A percentile compares a stretch with the other conserved stretches of the same genome.
phyloP scores from a whole-genome alignment of 192 early-diverging fungal species.

The Coemansia sp. region DNA sequence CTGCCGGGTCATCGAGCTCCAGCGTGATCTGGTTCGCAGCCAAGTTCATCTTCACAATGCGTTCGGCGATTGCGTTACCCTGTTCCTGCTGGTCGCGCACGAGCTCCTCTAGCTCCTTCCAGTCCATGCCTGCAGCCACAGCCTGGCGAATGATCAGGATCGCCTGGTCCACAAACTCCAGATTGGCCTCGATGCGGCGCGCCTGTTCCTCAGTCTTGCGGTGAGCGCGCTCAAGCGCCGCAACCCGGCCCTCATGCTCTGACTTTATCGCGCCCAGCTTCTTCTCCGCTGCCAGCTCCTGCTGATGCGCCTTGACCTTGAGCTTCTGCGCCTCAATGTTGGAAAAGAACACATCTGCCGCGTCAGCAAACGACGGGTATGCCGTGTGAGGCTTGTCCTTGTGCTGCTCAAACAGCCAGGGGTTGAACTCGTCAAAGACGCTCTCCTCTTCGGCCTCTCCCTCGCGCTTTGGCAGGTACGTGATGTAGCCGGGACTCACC shows the following conservation, averaged over 20 bases:
- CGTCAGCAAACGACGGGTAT: slow-evolving; percentile 74
- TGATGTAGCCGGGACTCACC: slow-evolving; percentile 44
- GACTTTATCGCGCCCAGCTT: slow-evolving; percentile 80
- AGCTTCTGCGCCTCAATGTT: slow-evolving; percentile 84
- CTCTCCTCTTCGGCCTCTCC: slow-evolving; percentile 4
- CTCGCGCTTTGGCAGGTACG: slow-evolving; percentile 9
- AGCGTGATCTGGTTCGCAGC: slow-evolving; percentile 78
- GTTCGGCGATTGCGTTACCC: slow-evolving; percentile 76
- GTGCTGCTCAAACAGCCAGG: slow-evolving; percentile 69
- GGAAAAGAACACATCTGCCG: slow-evolving; percentile 92
- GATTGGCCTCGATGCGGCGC: slow-evolving; percentile 79
- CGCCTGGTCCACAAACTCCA: slow-evolving; percentile 82
- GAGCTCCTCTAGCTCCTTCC: slow-evolving; percentile 88
- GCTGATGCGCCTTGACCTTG: slow-evolving; percentile 62
- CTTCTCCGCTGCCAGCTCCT: slow-evolving; percentile 72
- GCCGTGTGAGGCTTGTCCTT: slow-evolving; percentile 52
- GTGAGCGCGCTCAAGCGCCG: slow-evolving; percentile 70
- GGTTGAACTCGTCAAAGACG: slow-evolving; percentile 65
- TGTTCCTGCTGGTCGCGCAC: slow-evolving; percentile 75
- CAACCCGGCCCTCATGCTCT: slow-evolving; percentile 76
- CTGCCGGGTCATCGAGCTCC: slow-evolving; percentile 50
- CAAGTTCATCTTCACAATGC: slow-evolving; percentile 74
- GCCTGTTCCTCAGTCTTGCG: slow-evolving; percentile 69
- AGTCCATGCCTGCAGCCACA: slow-evolving; percentile 91
- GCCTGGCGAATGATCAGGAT: slow-evolving; percentile 85